These are phyloP conservation scores for Pseudopithomyces chartarum DNA, from an alignment of 2,329 filamentous ascomycete genomes.

Conservation along the genomic window DNA sequence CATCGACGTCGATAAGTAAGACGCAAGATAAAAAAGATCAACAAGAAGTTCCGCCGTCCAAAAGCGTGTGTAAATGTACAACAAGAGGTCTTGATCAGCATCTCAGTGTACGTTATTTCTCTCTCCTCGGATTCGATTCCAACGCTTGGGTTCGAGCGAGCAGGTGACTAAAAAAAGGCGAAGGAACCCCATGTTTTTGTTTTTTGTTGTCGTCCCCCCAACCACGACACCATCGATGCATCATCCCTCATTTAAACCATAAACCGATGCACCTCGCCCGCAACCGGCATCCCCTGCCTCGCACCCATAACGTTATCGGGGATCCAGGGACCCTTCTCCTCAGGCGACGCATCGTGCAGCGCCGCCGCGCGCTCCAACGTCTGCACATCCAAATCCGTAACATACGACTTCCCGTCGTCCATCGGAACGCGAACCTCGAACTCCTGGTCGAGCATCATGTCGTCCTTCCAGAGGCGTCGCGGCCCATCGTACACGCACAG, in stretches of 20 bases:
- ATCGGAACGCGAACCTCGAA: conserved; percentile 90
- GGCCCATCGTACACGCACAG: conserved; percentile 89
- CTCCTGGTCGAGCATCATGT: conserved; percentile 97
- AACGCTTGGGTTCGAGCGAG: conserved; percentile 10
- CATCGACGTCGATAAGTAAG: not conserved
- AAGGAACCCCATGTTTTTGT: not conserved
- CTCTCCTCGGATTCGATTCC: conserved; percentile 6
- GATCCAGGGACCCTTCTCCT: conserved; percentile 87
- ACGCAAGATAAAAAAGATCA: not conserved
- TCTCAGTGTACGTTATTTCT: conserved; percentile 10
- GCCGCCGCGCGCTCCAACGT: conserved; percentile 87
- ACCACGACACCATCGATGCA: too few species aligned
- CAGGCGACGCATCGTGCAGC: conserved; percentile 76
- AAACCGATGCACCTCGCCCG: not conserved
- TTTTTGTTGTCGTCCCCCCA: not conserved
- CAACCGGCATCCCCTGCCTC: too few species aligned
- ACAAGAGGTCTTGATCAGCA: conserved; percentile 4
- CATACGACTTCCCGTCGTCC: conserved; percentile 70
- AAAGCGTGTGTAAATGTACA: conserved; percentile 1
- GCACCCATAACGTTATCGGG: conserved; percentile 64
- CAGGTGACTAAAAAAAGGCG: too few species aligned
- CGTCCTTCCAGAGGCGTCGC: conserved; percentile 91
- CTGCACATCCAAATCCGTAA: conserved; percentile 92
- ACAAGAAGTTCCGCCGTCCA: not conserved
- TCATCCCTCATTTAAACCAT: conserved; percentile 3